Evolutionary conservation across 1,139 yeast species (phyloP).

Genomic region (Lodderomyces parapsilosis): DNA sequence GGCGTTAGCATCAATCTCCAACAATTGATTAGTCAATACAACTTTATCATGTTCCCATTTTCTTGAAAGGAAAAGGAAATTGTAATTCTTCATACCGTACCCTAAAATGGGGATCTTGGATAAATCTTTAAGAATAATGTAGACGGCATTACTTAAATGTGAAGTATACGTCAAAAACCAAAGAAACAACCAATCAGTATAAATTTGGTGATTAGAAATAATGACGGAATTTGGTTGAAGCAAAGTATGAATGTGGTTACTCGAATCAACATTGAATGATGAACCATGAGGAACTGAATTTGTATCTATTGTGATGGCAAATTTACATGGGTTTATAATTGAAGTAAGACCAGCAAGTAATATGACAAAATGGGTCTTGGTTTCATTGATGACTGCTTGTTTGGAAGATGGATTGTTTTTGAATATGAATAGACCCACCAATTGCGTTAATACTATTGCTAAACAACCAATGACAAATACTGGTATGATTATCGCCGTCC

Average conservation of each 20-base stretch:
- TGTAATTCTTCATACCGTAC: slow-evolving; percentile 78
- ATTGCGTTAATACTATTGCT: slow-evolving; percentile 44
- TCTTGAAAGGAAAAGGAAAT: slow-evolving; percentile 77
- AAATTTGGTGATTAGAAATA: slow-evolving; percentile 87
- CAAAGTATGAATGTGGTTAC: slow-evolving; percentile 28
- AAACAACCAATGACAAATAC: slow-evolving; percentile 47
- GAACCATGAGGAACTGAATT: slow-evolving; percentile 19
- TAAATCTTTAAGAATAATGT: slow-evolving; percentile 78
- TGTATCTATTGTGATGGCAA: slow-evolving; percentile 43
- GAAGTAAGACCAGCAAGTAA: slow-evolving; percentile 46
- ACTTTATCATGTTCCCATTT: slow-evolving; percentile 80
- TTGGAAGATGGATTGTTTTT: slow-evolving; percentile 22
- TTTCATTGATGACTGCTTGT: slow-evolving; percentile 40
- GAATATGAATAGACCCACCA: slow-evolving; percentile 31
- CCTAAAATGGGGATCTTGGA: slow-evolving; percentile 77
- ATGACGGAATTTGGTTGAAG: slow-evolving; percentile 56
- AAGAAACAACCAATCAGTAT: slow-evolving; percentile 89
- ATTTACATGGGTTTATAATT: slow-evolving; percentile 38
- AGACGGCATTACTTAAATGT: slow-evolving; percentile 60
- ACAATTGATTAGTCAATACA: slow-evolving; percentile 55
- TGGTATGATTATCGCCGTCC: slow-evolving; percentile 31
- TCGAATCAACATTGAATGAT: slow-evolving; percentile 18
- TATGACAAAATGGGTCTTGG: slow-evolving; percentile 52
- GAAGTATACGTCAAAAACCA: slow-evolving; percentile 88
- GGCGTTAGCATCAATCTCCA: slow-evolving; percentile 54